phyloP scores from a whole-genome alignment of 495 filamentous ascomycete species.

The Daldinia childiae region DNA sequence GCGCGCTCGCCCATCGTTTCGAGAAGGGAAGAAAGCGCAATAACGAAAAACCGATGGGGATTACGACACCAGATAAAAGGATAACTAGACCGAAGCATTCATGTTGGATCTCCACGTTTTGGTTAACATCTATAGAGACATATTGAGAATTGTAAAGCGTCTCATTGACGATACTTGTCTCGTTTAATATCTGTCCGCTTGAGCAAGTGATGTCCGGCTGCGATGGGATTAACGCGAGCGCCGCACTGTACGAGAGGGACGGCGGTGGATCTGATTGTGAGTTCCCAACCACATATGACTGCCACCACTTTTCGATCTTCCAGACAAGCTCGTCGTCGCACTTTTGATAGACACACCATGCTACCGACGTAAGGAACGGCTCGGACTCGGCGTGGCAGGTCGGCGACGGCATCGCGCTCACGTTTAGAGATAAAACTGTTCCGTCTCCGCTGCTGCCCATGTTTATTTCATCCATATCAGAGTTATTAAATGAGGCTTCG shows the following conservation, averaged over 20 bases:
- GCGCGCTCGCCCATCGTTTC: neutral
- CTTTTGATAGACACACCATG: constrained; percentile 27
- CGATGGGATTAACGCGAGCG: constrained; percentile 9
- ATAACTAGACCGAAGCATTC: constrained; percentile 20
- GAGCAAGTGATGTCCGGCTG: constrained; percentile 1
- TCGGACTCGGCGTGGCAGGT: constrained; percentile 20
- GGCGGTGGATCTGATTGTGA: constrained; percentile 5
- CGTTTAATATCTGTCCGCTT: constrained; percentile 3
- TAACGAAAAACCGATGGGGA: constrained; percentile 36
- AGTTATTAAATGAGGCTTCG: neutral
- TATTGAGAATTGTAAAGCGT: neutral
- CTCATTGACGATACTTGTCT: constrained; percentile 1
- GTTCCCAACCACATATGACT: constrained; percentile 23
- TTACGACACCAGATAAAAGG: constrained; percentile 17
- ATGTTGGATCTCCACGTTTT: neutral
- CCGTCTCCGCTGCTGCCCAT: neutral
- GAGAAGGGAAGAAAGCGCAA: constrained; percentile 38
- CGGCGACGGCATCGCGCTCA: constrained; percentile 15
- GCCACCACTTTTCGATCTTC: constrained; percentile 28
- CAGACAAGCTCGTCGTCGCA: constrained; percentile 8
- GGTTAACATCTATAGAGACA: constrained; percentile 3
- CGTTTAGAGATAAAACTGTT: neutral
- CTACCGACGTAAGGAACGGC: constrained; percentile 28
- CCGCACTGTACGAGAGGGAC: constrained; percentile 13
- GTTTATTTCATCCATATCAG: constrained; percentile 1